Base-by-base conservation (phyloP, 2,329 filamentous ascomycete species). In the Juglanconis juglandina region DNA sequence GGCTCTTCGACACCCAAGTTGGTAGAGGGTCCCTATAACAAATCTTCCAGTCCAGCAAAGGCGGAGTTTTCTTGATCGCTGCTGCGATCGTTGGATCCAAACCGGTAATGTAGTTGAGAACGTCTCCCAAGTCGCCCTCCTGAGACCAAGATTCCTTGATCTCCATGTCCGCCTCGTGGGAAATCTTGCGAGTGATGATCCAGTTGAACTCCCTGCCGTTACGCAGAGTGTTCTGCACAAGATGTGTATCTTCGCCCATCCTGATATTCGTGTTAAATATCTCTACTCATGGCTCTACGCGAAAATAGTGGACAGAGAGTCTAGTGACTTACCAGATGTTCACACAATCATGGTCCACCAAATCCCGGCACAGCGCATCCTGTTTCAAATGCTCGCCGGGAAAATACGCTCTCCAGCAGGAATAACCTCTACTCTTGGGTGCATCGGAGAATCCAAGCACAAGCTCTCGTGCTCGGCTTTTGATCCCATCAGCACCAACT, bases 21-120 rank as follows among this genome's bases (percentile, higher is more conserved):
- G 80, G 77, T 9, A 81, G 71, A 0, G 81, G 81, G 65, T 83
- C 79, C 46, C 81, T 75, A 62, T 81, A 83, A 49, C 80, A 80
- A 32, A 84, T 78, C 64, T 82, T 82, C 80, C 80, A 84, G 65
- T 82, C 80, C 1, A 84, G 73, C 30, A 79, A 77, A 3, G 70
- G 68, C 32, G 75, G 71, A 8, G 77, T 81, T 61, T 74, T 74
- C 35, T 73, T 69, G n/a, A 82, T 74, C 2, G 79, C 77, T 1
- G 76, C 76, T 24, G 72, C 72, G 49, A 81, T 78, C 24, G 73
- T 70, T 0, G 78, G 78, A 67, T 81, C 78, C 58, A 80, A 70
- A 54, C 71, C 69, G 48, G 64, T 63, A 1, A 75, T 70, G 13
- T 71, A 67, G 55, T 71, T 70, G 30, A 73, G 70, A 33, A 80